phyloP scores from a whole-genome alignment of 768 basidiomycete genomes.

The Lepiota venenata region DNA sequence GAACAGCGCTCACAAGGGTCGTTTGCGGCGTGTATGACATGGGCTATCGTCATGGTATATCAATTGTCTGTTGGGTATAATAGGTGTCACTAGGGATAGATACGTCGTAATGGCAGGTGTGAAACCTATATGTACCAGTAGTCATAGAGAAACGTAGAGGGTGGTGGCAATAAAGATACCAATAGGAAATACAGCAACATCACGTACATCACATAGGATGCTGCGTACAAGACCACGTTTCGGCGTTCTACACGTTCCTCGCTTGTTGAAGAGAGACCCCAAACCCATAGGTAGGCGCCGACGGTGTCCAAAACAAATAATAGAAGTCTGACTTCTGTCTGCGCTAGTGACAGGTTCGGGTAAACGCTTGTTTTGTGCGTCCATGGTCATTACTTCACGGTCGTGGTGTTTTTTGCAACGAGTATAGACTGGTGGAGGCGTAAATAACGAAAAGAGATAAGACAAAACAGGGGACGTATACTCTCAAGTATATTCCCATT shows the following conservation, averaged over 20 bases:
- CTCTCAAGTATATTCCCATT: slow-evolving; percentile 65
- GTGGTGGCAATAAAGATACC: slow-evolving; percentile 36
- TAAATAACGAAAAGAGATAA: slow-evolving; percentile 46
- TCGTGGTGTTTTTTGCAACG: slow-evolving; percentile 22
- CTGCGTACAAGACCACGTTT: slow-evolving; percentile 22
- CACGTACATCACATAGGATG: slow-evolving; percentile 35
- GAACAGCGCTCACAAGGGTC: too few relatives aligned
- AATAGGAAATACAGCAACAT: slow-evolving; percentile 42
- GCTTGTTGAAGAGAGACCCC: not conserved
- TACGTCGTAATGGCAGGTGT: not conserved
- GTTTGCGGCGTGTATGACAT: too few relatives aligned
- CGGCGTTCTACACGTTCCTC: not conserved
- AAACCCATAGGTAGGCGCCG: slow-evolving; percentile 5
- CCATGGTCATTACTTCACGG: slow-evolving; percentile 9
- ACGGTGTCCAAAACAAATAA: slow-evolving; percentile 1
- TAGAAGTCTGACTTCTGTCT: not conserved
- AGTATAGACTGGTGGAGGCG: slow-evolving; percentile 6
- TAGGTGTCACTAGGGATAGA: not conserved
- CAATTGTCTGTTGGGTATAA: too few relatives aligned
- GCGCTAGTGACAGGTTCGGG: slow-evolving; percentile 2
- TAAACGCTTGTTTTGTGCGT: not conserved
- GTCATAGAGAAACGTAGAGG: slow-evolving; percentile 10
- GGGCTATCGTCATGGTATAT: too few relatives aligned
- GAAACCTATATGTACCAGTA: slow-evolving; percentile 8
- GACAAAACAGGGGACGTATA: slow-evolving; percentile 67